Base-by-base conservation (phyloP, 306 rosid genomes). In the Cucurbita argyrosperma region DNA sequence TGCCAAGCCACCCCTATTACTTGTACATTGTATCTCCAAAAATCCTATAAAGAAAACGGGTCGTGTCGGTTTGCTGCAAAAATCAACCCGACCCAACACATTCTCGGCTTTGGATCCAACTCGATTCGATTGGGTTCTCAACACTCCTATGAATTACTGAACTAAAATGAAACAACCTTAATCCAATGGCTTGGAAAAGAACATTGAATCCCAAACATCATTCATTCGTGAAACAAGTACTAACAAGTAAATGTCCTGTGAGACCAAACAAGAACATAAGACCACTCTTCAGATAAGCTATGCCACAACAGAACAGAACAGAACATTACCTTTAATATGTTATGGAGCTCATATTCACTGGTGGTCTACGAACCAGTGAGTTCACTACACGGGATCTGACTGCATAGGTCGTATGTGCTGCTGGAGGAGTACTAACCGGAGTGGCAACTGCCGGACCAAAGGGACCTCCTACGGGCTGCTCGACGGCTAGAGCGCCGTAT, bases 401-500 rank as follows among this genome's bases (percentile, higher is more conserved):
- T 52, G 90, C 90, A 42, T 90, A 92, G 10, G 95, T 87, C 83
- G 90, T 80, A 76, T 90, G 96, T 62, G 82, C 65, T 15, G 89
- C 71, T 2, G 81, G 74, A 42, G 88, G 80, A 52, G 89, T 90
- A 77, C 84, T 91, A 75, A 90, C 92, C 0, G 95, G 92, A 40
- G 96, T 92, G 64, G 96, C 97, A 35, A 92, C 96, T 21, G 96
- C 96, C 3, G 95, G 87, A 64, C 84, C 89, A 43, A 89, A 74
- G 80, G 94, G 88, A 81, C 94, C 92, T 82, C 90, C 97, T 68
- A 89, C 72, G 5, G 97, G 96, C 54, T 89, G 96, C 66, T 92
- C 97, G 19, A 90, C 87, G 38, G 87, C 80, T 3, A 90, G 90
- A 59, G 97, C 77, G 40, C 87, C 87, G 35, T 90, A 90, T 56